Evolutionary conservation across 78 protist genomes (phyloP).

Genomic region (Mastigamoeba balamuthi): DNA sequence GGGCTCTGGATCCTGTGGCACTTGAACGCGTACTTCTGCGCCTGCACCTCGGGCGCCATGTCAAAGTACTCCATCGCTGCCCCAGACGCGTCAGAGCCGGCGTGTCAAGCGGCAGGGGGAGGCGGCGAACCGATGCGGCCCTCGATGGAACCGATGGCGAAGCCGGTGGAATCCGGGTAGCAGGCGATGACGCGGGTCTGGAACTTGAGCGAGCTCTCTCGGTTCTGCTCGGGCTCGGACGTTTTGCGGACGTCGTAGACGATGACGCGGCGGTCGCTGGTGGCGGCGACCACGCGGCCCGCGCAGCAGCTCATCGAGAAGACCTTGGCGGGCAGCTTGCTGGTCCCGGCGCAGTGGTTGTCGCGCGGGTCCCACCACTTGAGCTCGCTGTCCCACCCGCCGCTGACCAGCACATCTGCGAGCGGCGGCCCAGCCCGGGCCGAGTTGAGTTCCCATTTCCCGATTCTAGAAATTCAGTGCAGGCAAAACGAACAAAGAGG

Average conservation of each 20-base stretch:
- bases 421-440: background rate
- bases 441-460: background rate
- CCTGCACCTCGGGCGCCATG: constrained; percentile 15
- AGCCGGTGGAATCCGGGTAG: background rate
- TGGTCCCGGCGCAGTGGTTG: background rate
- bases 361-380: constrained; percentile 75
- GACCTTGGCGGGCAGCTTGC: constrained; percentile 24
- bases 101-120: constrained; percentile 31
- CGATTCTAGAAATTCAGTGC: constrained; percentile 1
- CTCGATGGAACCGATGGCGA: background rate
- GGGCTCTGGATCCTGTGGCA: constrained; percentile 72
- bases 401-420: constrained; percentile 26
- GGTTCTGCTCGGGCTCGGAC: constrained; percentile 42
- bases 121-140: background rate
- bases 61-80: constrained; percentile 85
- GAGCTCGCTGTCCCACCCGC: constrained; percentile 74
- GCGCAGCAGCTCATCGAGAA: constrained; percentile 19
- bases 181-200: constrained; percentile 67
- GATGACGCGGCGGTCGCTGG: constrained; percentile 42
- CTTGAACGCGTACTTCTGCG: constrained; percentile 79
- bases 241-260: constrained; percentile 51
- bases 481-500: background rate
- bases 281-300: constrained; percentile 50
- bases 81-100: constrained; percentile 77
- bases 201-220: constrained; percentile 71